Evolutionary conservation across 495 filamentous ascomycete species (phyloP), one percentile per base, ranked within the genome.

Genomic region (Talaromyces trachyspermus): DNA sequence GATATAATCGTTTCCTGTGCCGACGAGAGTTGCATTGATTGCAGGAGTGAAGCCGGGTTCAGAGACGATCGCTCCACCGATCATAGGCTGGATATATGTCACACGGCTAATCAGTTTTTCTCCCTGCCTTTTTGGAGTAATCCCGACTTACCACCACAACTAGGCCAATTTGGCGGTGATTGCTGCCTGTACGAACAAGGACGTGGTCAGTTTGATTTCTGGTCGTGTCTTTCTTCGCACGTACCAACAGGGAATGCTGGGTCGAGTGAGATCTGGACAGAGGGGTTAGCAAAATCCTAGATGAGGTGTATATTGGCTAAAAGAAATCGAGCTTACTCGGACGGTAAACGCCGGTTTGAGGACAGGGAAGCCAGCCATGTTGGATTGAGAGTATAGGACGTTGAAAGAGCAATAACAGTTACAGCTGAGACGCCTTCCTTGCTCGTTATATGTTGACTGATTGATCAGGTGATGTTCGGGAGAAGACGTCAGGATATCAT

Each of bases 1-100:
- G 63, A 81, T 77, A 53, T 66, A 77, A 49, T 78, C 75, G 48
- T 64, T 66, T n/a, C 73, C 75, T 5, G 51, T 49, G 38, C 72
- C 69, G 19, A 64, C 58, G 44, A 77, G 72, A 15, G 64, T 56
- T n/a, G 70, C 71, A 49, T 78, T 69, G 18, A 80, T 36, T 14
- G 57, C 50, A 0, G 68, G 69, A 3, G 53, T 53, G 52, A 73
- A 75, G 8, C 61, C 55, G 0, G 64, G 52, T 17, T 68, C 68
- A 41, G 58, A 63, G 43, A 69, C 68, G 48, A 72, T 44, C n/a
- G 61, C 64, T 29, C 69, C 71, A 18, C 62, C 65, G 10, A 54
- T 58, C 63, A 75, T 67, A 22, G 71, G 66, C 72, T 74, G 12
- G 26, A 12, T 22, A 44, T 44, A 36, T 41, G 8, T 49, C 17